These are phyloP conservation scores for Neurospora sp. DNA, from an alignment of 495 filamentous ascomycete genomes.

Conservation along the genomic window DNA sequence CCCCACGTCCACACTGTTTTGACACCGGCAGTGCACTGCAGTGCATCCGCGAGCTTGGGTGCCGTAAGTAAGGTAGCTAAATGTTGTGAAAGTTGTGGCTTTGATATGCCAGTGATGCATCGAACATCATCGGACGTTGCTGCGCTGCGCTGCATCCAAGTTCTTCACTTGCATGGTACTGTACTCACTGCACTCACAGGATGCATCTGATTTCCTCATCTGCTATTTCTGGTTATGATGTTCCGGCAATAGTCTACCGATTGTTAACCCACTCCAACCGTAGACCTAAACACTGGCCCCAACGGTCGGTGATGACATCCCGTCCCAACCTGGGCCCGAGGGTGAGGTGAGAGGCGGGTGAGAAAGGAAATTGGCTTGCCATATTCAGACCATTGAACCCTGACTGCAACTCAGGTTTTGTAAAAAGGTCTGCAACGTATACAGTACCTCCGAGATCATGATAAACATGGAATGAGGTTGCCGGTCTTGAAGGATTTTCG, in stretches of 20 bases:
- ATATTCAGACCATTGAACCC: neutral
- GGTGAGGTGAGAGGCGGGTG: neutral
- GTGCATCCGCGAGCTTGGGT: neutral
- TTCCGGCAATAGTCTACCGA: neutral
- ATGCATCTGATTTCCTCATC: neutral
- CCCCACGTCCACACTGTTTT: neutral
- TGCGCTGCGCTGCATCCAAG: neutral
- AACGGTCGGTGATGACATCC: neutral
- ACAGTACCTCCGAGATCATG: neutral
- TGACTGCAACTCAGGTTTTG: neutral
- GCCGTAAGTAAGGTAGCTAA: neutral
- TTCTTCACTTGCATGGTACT: neutral
- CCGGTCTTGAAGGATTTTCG: neutral
- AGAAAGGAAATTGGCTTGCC: neutral
- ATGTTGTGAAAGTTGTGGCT: neutral
- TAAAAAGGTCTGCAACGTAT: neutral
- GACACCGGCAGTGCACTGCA: neutral
- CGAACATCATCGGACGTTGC: neutral
- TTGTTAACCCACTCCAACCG: neutral
- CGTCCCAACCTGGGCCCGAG: neutral
- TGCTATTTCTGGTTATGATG: neutral
- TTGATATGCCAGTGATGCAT: neutral
- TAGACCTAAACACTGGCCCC: neutral
- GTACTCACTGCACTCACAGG: neutral
- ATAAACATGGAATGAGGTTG: too few species aligned